Evolutionary conservation across 257 asterid genomes (phyloP).

Genomic region (Ligustrum vulgare): DNA sequence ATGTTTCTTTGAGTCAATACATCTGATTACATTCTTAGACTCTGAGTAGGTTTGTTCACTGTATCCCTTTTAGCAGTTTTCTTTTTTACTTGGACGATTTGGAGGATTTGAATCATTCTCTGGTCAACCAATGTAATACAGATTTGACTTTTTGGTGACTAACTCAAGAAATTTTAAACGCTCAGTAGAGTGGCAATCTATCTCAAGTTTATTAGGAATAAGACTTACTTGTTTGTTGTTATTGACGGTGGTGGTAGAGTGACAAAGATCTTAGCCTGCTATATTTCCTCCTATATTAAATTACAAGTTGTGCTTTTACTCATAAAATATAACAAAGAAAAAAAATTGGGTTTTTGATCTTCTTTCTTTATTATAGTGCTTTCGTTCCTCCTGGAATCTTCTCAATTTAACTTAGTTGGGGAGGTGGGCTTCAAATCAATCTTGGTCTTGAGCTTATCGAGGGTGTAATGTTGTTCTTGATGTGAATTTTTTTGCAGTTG

Average conservation of each 20-base stretch:
- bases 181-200: neutral
- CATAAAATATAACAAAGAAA: neutral
- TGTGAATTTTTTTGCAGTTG: constrained; percentile 3
- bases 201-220: neutral
- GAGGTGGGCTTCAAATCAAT: neutral
- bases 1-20: neutral
- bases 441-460: neutral
- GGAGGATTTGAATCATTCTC: neutral
- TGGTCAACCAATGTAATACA: neutral
- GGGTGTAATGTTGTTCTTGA: neutral
- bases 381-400: neutral
- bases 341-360: neutral
- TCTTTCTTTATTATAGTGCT: neutral
- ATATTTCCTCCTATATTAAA: neutral
- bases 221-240: neutral
- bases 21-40: neutral
- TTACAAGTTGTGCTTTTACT: neutral
- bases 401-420: neutral
- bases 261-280: neutral
- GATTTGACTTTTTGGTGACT: neutral
- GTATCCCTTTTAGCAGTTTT: neutral
- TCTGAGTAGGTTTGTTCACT: neutral
- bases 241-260: neutral
- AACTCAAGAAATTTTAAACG: neutral
- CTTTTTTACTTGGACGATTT: neutral